Evolutionary conservation across 306 rosid genomes (phyloP), one percentile per base, ranked within the genome.

Genomic region (Nissolia schottii): DNA sequence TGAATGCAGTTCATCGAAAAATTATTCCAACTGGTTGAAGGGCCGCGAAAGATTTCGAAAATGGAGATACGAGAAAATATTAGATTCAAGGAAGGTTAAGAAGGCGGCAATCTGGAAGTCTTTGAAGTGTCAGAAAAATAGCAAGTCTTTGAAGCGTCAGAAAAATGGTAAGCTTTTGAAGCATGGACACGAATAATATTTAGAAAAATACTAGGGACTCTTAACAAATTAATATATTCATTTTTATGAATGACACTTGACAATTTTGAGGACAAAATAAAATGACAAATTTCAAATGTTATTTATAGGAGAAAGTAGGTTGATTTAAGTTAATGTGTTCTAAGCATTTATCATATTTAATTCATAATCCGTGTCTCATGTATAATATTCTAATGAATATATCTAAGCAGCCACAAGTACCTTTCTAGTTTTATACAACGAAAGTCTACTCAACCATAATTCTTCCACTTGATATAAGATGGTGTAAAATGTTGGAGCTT

Each of bases 21-120:
- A 91, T 82, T 94, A 94, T 65, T 22, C 58, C 57, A 53, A 43
- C 24, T 94, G 91, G 94, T 67, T 86, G 88, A 87, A 79, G 70
- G 71, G 61, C 22, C 84, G 80, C 43, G 24, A 70, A 63, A 73
- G 20, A 64, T 81, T 48, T 67, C 84, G 85, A 24, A 66, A n/a
- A 64, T 32, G 79, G 85, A 91, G 49, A 78, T 8, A n/a, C 9
- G 15, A 75, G 55, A 94, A 71, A 80, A 48, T 31, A 41, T 64
- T 51, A 14, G 69, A 64, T 48, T 34, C 69, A 46, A 82, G 80
- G 76, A 87, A 84, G 87, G 74, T 61, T 83, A 91, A 48, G 57
- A 91, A 56, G 81, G 83, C 60, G 73, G 71, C 13, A 45, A 57
- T 76, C 18, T 77, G 80, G 87, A 87, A 64, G 75, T 71, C 41